These are phyloP conservation scores for Hypoxylon sp. DNA, from an alignment of 2,329 filamentous ascomycete species.

Conservation along the genomic window DNA sequence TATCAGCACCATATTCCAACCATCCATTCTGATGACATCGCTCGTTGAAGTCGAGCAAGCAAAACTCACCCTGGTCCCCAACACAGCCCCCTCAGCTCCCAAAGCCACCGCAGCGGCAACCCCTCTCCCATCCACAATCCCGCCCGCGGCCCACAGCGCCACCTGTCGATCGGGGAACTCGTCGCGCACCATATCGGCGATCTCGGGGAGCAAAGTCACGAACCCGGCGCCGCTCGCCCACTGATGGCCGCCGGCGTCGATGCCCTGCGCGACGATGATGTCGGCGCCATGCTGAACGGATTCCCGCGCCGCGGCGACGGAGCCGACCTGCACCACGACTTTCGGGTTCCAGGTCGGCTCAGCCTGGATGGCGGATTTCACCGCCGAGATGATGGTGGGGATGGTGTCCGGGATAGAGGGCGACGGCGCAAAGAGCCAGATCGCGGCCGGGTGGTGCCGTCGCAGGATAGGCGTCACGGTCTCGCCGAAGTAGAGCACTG, in stretches of 20 bases:
- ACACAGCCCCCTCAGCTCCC: conserved; percentile 47
- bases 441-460: conserved; percentile 63
- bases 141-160: conserved; percentile 58
- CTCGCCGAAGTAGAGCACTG: conserved; percentile 50
- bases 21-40: too few relatives aligned
- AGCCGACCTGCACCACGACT: conserved; percentile 61
- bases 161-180: conserved; percentile 40
- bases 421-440: conserved; percentile 73
- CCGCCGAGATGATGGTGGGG: conserved; percentile 30
- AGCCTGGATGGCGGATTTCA: conserved; percentile 11
- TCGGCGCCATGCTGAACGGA: conserved; percentile 52
- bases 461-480: conserved; percentile 61
- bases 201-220: conserved; percentile 58
- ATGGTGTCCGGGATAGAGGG: conserved; percentile 42
- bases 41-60: background rate
- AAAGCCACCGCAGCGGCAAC: conserved; percentile 57
- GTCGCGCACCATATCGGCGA: conserved; percentile 51
- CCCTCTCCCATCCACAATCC: conserved; percentile 57
- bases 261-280: conserved; percentile 61
- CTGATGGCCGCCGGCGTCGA: conserved; percentile 63
- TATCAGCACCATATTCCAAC: too few relatives aligned
- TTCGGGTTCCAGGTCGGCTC: conserved; percentile 47
- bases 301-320: conserved; percentile 55
- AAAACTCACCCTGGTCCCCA: conserved; percentile 44
- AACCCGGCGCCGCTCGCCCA: conserved; percentile 55